Evolutionary conservation across 1,284 basidiomycete species (phyloP).

Genomic region (Microbotryum violaceum): DNA sequence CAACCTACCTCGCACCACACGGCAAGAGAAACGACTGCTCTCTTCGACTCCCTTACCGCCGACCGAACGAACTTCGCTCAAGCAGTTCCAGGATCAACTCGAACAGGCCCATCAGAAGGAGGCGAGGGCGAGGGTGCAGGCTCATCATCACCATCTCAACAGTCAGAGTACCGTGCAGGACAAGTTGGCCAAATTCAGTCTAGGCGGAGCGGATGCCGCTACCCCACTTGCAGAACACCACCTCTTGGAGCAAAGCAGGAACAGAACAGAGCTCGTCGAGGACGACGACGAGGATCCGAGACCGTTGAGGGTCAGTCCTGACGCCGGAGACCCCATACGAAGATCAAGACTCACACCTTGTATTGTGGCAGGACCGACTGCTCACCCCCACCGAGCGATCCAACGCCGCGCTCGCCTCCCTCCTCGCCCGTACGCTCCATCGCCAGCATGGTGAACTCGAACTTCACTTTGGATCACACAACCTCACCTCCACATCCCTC

Average conservation of each 20-base stretch:
- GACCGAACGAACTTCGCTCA: conserved; percentile 13
- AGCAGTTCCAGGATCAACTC: conserved; percentile 17
- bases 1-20: too few species aligned
- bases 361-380: conserved; percentile 1
- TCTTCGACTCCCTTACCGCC: neutral
- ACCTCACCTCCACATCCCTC: conserved; percentile 17
- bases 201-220: neutral
- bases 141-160: too few species aligned
- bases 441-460: conserved; percentile 1
- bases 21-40: too few species aligned
- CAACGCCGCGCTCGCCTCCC: neutral
- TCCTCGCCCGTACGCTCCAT: conserved; percentile 24
- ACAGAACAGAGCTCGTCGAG: neutral
- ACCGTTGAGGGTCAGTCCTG: neutral
- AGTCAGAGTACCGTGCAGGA: neutral
- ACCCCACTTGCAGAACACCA: neutral
- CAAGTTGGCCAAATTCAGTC: neutral
- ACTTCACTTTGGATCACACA: conserved; percentile 2
- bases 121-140: too few species aligned
- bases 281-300: neutral
- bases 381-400: neutral
- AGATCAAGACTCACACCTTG: neutral
- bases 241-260: neutral
- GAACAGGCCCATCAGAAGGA: neutral
- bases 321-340: too few species aligned